Base-by-base conservation (phyloP, 306 rosid genomes). In the Medicago arabica region DNA sequence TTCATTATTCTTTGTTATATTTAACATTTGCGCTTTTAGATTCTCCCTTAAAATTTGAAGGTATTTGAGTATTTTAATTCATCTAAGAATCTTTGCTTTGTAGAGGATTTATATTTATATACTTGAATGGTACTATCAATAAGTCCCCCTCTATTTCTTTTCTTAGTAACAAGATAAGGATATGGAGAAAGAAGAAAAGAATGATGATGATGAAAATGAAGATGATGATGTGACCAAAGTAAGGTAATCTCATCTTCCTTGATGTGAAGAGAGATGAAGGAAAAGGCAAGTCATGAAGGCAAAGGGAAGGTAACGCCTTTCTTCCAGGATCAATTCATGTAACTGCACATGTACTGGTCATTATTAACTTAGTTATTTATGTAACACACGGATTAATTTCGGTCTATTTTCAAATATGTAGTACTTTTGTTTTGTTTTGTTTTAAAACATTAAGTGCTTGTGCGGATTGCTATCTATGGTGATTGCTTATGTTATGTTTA, bases 241-340 rank as follows among this genome's bases (percentile, higher is more conserved):
- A 16, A 17, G 49, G 71, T 57, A 70, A 78, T 79, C 85, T 72
- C 79, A 69, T 80, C 58, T 75, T 46, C 83, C 65, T 31, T 83
- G 62, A 72, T 75, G 78, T 53, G 79, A 74, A 64, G 79, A 46
- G 88, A 61, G 85, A 75, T 69, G 78, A 25, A 70, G 54, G 12
- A 74, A 72, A 76, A 79, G 91, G 94, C 91, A 89, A 89, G 94
- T 89, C 90, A 87, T 64, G 58, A 44, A 78, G 96, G 92, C 96
- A 86, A 76, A 83, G 86, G 92, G 96, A 86, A 88, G 92, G 92
- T 83, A 55, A 86, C 57, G 92, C 90, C 92, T 86, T 90, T 90
- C 90, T 88, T 88, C 88, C 84, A 74, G 89, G 19, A 83, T 69
- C 67, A 51, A 18, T 43, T 54, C 53, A 54, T 49, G 49, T 14